Conservation (phyloP, 768 basidiomycete species). For the Tylopilus felleus region DNA sequence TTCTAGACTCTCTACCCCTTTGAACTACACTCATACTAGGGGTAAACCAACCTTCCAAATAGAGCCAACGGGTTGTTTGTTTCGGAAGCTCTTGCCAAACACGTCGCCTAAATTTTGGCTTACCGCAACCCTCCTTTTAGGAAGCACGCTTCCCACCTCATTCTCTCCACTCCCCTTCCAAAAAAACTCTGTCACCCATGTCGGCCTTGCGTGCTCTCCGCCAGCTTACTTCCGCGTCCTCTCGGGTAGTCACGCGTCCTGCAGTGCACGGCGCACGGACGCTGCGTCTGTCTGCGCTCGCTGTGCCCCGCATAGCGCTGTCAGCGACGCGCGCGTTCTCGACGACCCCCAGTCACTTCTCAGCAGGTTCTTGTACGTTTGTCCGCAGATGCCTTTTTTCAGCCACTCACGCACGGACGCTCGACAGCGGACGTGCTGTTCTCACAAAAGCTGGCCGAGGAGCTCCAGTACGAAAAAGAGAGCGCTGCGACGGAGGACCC, state of each 20-base stretch:
- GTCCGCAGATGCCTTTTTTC: too few relatives aligned
- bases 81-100: conserved; percentile 33
- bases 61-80: conserved; percentile 25
- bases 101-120: conserved; percentile 18
- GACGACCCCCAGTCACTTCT: conserved; percentile 35
- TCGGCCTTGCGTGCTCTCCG: conserved; percentile 62
- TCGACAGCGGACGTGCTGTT: conserved; percentile 68
- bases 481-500: conserved; percentile 46
- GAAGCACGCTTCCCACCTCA: background rate
- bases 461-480: conserved; percentile 84
- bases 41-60: conserved; percentile 10
- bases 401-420: background rate
- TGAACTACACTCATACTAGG: too few relatives aligned
- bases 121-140: background rate
- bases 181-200: conserved; percentile 37
- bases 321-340: conserved; percentile 41
- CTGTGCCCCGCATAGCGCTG: conserved; percentile 14
- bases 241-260: conserved; percentile 33
- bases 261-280: conserved; percentile 24
- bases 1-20: too few relatives aligned
- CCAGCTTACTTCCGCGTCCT: conserved; percentile 46
- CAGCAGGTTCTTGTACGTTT: conserved; percentile 43
- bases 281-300: conserved; percentile 11
- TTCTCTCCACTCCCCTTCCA: background rate
- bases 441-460: conserved; percentile 70